Base-by-base conservation (phyloP, 305 asterid species). In the Petunia hybrid region DNA sequence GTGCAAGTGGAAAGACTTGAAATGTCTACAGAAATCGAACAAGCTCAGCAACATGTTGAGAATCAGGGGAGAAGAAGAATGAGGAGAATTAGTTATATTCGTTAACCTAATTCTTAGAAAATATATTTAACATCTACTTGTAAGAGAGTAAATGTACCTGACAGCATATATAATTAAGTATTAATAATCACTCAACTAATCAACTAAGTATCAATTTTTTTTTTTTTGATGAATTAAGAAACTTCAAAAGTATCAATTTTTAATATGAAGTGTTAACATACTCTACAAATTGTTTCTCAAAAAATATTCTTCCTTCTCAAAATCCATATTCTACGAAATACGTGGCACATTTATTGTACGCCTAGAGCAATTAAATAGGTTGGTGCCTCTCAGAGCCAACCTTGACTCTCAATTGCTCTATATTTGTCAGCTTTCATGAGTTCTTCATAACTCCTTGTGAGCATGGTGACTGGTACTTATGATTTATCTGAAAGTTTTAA, bases 401-500 rank as follows among this genome's bases (percentile, higher is more conserved):
- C 31, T 22, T 22, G 31, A 22, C 31, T 53, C 12, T 53, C 57
- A 53, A 73, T 45, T 3, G 36, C 62, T 35, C 22, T 16, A 10
- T 73, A 35, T 51, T 71, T 35, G 12, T 73, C 61, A 12, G 63
- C 13, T 73, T 51, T 36, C 45, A 48, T 35, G 77, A 71, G 77
- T 46, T 68, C 76, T 43, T 69, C 57, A 48, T 35, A 35, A 35
- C 14, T 13, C 12, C 40, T 73, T 73, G 78, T 73, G 63, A 36
- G 65, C 35, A 41, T 36, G 65, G 61, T 53, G 38, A 77, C 42
- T 5, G 46, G 53, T 65, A 40, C 53, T 61, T 80, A 41, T 9
- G 82, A 69, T 68, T 83, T 64, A 14, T 36, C 40, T 61, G 71
- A 68, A 43, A 31, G 36, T 12, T 82, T 79, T 40, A 78, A 75